Conservation (phyloP, 2,329 filamentous ascomycete species). For the Trichoderma afroharzianum region DNA sequence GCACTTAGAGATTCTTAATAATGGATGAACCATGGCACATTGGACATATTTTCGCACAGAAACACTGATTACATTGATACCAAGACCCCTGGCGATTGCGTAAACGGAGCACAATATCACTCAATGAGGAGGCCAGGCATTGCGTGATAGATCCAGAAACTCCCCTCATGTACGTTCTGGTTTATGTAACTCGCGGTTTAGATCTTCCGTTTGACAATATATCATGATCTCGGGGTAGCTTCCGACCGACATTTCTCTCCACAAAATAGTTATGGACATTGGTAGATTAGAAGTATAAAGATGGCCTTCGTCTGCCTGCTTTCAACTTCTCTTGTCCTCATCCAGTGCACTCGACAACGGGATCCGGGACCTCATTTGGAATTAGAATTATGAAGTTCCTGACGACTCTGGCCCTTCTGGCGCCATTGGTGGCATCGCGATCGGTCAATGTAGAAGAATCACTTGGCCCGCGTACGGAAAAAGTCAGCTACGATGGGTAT, state of each 20-base stretch:
- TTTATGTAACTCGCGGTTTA: not conserved
- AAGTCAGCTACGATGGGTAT: slow-evolving; percentile 1
- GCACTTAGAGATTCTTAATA: not conserved
- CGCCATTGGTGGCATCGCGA: not conserved
- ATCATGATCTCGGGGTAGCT: not conserved
- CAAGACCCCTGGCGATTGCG: slow-evolving; percentile 1
- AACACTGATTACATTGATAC: not conserved
- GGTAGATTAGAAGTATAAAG: not conserved
- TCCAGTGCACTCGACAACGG: not conserved
- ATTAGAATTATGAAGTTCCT: not conserved
- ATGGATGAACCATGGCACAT: not conserved
- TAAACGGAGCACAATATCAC: not conserved
- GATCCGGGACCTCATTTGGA: not conserved
- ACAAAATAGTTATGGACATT: not conserved
- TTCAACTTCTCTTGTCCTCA: not conserved
- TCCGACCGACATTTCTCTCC: not conserved
- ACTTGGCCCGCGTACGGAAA: not conserved
- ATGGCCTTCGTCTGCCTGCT: not conserved
- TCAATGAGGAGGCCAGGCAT: slow-evolving; percentile 6
- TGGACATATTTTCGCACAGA: not conserved
- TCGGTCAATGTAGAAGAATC: not conserved
- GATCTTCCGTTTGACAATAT: not conserved
- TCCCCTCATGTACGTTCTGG: not conserved
- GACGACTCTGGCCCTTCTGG: not conserved
- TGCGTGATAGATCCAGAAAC: not conserved